These are phyloP conservation scores for Sugiyamaella castrensis DNA, from an alignment of 1,139 yeast species.

Conservation along the genomic window DNA sequence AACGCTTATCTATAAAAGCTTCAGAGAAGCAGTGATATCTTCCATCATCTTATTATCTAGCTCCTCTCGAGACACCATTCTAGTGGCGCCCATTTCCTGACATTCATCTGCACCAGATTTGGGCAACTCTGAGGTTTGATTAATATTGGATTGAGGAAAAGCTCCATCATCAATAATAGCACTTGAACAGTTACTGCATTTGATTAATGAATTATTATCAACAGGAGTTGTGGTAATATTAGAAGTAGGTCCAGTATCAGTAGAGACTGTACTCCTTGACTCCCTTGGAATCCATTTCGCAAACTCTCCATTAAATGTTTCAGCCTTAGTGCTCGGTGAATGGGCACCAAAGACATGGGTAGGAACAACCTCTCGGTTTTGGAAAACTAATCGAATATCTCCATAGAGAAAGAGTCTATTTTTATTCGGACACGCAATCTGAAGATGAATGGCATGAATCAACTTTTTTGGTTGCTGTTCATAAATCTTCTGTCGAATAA, in stretches of 20 bases:
- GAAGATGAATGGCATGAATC: constrained; percentile 37
- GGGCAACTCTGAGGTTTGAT: too few species aligned
- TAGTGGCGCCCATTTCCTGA: neutral
- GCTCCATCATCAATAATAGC: neutral
- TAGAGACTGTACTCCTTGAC: neutral
- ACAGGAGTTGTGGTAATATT: neutral
- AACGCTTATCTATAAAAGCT: constrained; percentile 1
- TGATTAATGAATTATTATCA: too few species aligned
- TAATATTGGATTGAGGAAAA: neutral
- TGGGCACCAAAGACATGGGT: neutral
- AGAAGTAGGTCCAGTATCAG: neutral
- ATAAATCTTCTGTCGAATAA: constrained; percentile 37
- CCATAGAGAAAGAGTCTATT: constrained; percentile 40
- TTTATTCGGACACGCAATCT: constrained; percentile 34
- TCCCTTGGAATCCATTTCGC: constrained; percentile 5
- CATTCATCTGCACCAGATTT: neutral
- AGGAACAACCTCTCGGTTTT: constrained; percentile 29
- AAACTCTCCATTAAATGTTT: constrained; percentile 19
- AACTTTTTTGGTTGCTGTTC: constrained; percentile 22
- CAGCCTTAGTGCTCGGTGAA: constrained; percentile 10
- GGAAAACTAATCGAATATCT: constrained; percentile 40
- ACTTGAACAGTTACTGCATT: constrained; percentile 4
- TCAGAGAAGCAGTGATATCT: constrained; percentile 13
- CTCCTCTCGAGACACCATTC: constrained; percentile 12
- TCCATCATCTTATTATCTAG: constrained; percentile 13